Base-by-base conservation (phyloP, 1,139 yeast genomes). In the Candida sojae region DNA sequence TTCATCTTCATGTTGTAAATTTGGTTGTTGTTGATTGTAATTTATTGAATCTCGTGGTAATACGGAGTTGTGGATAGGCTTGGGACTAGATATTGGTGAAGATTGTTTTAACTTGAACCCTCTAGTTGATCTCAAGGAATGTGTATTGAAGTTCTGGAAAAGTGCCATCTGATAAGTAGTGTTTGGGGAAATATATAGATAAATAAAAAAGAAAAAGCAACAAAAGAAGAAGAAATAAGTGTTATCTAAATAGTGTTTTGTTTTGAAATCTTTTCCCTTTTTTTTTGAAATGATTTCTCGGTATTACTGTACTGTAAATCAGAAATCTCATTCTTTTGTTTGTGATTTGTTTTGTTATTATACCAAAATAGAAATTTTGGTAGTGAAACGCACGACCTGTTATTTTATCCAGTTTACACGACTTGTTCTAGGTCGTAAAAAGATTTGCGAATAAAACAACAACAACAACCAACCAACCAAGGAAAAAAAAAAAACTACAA, bases 131-230 rank as follows among this genome's bases (percentile, higher is more conserved):
- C 79, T 69, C 57, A 80, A 72, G 10, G 83, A 71, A 54, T 80
- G 84, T 2, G 83, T 75, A 59, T 80, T 80, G 65, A 80, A 77
- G 59, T 78, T 82, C 56, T 79, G 86, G 58, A 83, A 79, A 55
- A 81, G 79, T 6, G 85, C 75, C 77, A 71, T 71, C 42, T 30
- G 28, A n/a, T 7, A 36, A 52, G 6, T 30, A 10, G 7, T 12
- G 33, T 25, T 6, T 6, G 4, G 21, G 8, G 1, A 6, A 33
- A 26, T 31, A 10, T 11, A 36, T 11, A 32, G 9, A 12, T n/a
- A n/a, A 32, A n/a, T 11, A n/a, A 5, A 32, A 32, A 32, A 32
- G 17, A 5, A 36, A 36, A 36, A 23, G 39, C 30, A 38, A 38
- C 9, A 12, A 12, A 32, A 13, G 12, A 26, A 41, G 26, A 17